A percentile compares a stretch with the other conserved stretches of the same genome.
These are phyloP conservation scores for Mycena metata DNA, from an alignment of 768 basidiomycete genomes.

Conservation along the genomic window DNA sequence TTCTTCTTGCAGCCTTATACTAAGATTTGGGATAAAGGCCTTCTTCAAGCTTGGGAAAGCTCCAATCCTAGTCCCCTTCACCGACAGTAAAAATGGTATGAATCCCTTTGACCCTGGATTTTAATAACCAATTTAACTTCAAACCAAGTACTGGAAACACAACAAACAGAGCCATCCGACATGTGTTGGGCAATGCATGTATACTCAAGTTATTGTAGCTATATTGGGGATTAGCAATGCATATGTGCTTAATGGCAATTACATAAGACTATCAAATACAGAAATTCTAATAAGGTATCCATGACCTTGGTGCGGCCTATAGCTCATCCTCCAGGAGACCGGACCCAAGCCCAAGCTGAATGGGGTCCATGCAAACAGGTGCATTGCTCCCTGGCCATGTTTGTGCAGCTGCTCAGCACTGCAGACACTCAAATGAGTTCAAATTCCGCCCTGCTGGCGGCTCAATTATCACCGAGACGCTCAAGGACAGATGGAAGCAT, in stretches of 20 bases:
- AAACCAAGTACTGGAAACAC: neutral
- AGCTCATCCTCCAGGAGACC: no score
- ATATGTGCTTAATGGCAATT: neutral
- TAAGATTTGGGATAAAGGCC: neutral
- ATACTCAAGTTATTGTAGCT: no score
- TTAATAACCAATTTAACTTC: neutral
- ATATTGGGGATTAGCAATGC: no score
- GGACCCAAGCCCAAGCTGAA: no score
- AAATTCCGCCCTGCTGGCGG: no score
- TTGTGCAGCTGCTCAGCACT: no score
- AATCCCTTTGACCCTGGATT: neutral
- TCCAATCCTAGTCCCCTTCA: neutral
- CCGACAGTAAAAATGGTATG: neutral
- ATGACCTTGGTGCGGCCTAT: neutral
- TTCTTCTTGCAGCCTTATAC: neutral
- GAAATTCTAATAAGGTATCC: neutral
- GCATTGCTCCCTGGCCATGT: no score
- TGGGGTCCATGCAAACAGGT: no score
- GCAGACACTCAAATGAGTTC: no score
- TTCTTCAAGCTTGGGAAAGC: conserved; percentile 5
- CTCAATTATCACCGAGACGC: no score
- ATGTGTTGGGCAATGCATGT: conserved; percentile 1
- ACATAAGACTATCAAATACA: neutral
- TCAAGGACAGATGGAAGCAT: no score
- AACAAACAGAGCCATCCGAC: neutral